These are phyloP conservation scores for Rhodotorula toruloides DNA, from an alignment of 768 basidiomycete genomes.

Conservation along the genomic window DNA sequence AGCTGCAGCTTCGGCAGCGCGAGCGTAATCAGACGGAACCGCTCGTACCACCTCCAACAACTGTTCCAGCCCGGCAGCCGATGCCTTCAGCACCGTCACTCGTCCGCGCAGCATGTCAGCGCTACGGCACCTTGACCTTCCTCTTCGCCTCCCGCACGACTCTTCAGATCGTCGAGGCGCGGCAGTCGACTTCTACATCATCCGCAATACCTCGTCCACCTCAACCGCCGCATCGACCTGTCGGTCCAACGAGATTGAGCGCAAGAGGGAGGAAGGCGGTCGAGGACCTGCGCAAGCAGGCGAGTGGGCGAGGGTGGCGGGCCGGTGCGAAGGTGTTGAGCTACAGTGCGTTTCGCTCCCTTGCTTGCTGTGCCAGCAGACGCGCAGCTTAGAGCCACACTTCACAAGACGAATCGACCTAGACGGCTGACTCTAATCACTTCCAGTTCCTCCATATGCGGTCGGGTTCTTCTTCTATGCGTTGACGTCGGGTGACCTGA, in stretches of 20 bases:
- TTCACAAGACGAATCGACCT: too few species aligned
- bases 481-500: conserved; percentile 21
- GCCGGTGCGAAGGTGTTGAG: conserved; percentile 4
- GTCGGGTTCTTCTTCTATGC: conserved; percentile 22
- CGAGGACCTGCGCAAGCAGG: not conserved
- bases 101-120: conserved; percentile 7
- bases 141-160: conserved; percentile 21
- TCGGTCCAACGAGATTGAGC: conserved; percentile 26
- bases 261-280: conserved; percentile 8
- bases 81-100: conserved; percentile 15
- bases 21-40: not conserved
- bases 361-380: too few species aligned
- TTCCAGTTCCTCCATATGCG: conserved; percentile 20
- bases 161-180: conserved; percentile 10
- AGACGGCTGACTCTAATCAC: not conserved
- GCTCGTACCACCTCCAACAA: not conserved
- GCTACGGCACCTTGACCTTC: conserved; percentile 23
- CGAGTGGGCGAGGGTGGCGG: conserved; percentile 12
- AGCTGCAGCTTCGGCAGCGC: not conserved
- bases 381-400: not conserved
- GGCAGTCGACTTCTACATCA: not conserved
- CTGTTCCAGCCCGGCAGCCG: not conserved
- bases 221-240: not conserved
- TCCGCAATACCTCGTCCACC: not conserved
- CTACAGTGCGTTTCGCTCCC: not conserved